Evolutionary conservation across 495 filamentous ascomycete genomes (phyloP).

Genomic region (Hyphodiscus hymeniophilus): DNA sequence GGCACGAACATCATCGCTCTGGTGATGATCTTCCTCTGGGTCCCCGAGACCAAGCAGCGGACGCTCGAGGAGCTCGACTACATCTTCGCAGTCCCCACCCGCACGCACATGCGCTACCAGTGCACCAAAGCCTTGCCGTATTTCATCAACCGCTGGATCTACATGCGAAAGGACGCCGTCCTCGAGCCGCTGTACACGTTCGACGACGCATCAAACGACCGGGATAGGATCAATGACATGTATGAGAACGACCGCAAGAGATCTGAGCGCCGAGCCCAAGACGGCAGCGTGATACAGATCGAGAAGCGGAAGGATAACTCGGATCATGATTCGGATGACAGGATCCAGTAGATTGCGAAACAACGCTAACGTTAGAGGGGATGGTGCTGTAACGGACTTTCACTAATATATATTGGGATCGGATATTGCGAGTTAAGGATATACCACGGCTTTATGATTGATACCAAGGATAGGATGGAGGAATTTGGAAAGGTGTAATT

Average conservation of each 20-base stretch:
- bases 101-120: constrained; percentile 56
- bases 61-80: constrained; percentile 76
- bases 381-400: too few relatives aligned
- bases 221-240: neutral
- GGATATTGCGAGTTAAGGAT: too few relatives aligned
- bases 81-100: constrained; percentile 64
- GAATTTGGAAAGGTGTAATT: too few relatives aligned
- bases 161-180: constrained; percentile 42
- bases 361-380: too few relatives aligned
- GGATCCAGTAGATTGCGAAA: too few relatives aligned
- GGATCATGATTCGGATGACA: too few relatives aligned
- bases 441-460: too few relatives aligned
- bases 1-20: constrained; percentile 55
- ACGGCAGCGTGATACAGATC: too few relatives aligned
- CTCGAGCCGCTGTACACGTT: constrained; percentile 59
- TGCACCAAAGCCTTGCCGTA: constrained; percentile 48
- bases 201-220: constrained; percentile 20
- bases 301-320: too few relatives aligned
- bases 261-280: neutral
- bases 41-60: constrained; percentile 61
- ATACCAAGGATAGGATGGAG: too few relatives aligned
- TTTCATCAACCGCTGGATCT: constrained; percentile 58
- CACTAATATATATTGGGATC: too few relatives aligned
- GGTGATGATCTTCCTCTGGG: constrained; percentile 57
- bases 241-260: constrained; percentile 2